These are phyloP conservation scores for Septoria linicola DNA, from an alignment of 2,329 filamentous ascomycete genomes.

Conservation along the genomic window DNA sequence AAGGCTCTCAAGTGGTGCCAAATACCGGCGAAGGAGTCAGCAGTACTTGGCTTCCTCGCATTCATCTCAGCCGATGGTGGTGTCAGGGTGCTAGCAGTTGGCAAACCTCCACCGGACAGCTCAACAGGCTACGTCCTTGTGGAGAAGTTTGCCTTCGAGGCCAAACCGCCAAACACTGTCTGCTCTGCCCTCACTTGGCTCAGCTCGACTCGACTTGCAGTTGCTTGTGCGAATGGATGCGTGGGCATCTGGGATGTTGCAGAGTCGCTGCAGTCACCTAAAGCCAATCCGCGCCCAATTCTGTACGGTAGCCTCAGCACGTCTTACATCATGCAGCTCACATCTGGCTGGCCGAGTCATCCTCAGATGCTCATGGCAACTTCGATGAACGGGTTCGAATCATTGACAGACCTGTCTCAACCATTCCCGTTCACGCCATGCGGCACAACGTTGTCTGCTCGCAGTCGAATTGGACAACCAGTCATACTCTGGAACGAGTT, in stretches of 20 bases:
- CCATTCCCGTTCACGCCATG: slow-evolving; percentile 44
- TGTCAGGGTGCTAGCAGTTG: slow-evolving; percentile 56
- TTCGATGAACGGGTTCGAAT: slow-evolving; percentile 55
- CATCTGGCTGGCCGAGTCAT: slow-evolving; percentile 54
- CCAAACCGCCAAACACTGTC: slow-evolving; percentile 52
- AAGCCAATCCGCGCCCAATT: slow-evolving; percentile 40
- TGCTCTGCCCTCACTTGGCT: slow-evolving; percentile 60
- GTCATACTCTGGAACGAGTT: slow-evolving; percentile 56
- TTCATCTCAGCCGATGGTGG: slow-evolving; percentile 59
- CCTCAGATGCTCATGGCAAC: slow-evolving; percentile 54
- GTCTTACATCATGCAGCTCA: slow-evolving; percentile 50
- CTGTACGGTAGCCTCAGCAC: slow-evolving; percentile 46
- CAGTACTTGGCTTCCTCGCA: slow-evolving; percentile 54
- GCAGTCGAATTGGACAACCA: slow-evolving; percentile 51
- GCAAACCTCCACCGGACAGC: slow-evolving; percentile 23
- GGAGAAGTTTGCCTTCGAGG: slow-evolving; percentile 51
- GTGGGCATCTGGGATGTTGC: slow-evolving; percentile 55
- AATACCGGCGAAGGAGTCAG: slow-evolving; percentile 37
- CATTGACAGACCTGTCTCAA: slow-evolving; percentile 55
- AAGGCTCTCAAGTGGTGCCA: slow-evolving; percentile 59
- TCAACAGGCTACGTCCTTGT: slow-evolving; percentile 42
- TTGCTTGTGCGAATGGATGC: slow-evolving; percentile 57
- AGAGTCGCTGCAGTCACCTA: slow-evolving; percentile 15
- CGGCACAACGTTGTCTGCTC: slow-evolving; percentile 48
- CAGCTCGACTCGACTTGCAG: slow-evolving; percentile 54